A percentile compares a stretch with the other conserved stretches of the same genome.
Evolutionary conservation across 306 rosid genomes (phyloP).

Genomic region (Leucaena leucocephala): DNA sequence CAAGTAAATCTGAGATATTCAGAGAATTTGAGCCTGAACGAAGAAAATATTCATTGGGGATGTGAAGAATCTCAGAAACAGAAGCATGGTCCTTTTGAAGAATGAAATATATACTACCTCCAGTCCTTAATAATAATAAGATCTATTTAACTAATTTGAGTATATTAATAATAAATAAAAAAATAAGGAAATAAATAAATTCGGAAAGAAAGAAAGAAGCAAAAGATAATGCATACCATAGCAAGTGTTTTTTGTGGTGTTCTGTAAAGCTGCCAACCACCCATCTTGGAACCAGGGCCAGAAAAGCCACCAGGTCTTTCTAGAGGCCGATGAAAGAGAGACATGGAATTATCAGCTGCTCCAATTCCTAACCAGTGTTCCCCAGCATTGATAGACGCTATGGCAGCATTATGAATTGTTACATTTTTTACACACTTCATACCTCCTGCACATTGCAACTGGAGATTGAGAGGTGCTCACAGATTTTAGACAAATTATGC

Average conservation of each 20-base stretch:
- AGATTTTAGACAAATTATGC: background rate
- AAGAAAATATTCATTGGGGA: conserved; percentile 8
- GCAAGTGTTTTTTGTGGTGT: conserved; percentile 92
- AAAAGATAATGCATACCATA: conserved; percentile 60
- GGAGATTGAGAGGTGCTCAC: background rate
- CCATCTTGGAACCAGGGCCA: conserved; percentile 75
- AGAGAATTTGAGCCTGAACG: conserved; percentile 18
- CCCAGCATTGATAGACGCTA: conserved; percentile 90
- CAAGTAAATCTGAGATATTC: background rate
- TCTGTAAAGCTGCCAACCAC: conserved; percentile 97
- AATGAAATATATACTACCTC: background rate
- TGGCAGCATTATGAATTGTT: conserved; percentile 76
- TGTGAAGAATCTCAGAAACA: conserved; percentile 11
- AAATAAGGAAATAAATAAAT: background rate
- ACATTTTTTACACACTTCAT: conserved; percentile 89
- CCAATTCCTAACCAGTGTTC: conserved; percentile 99
- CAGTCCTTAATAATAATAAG: too few relatives aligned
- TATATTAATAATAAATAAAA: background rate
- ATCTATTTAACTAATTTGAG: too few relatives aligned
- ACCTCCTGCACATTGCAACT: conserved; percentile 62
- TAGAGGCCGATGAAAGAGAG: conserved; percentile 97
- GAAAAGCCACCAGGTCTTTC: conserved; percentile 93
- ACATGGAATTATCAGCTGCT: conserved; percentile 95
- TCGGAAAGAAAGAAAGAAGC: background rate
- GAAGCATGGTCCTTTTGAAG: conserved; percentile 15